These are phyloP conservation scores for Kingdonia uniflora DNA, from an alignment of 164 flowering plant genomes.

Conservation along the genomic window DNA sequence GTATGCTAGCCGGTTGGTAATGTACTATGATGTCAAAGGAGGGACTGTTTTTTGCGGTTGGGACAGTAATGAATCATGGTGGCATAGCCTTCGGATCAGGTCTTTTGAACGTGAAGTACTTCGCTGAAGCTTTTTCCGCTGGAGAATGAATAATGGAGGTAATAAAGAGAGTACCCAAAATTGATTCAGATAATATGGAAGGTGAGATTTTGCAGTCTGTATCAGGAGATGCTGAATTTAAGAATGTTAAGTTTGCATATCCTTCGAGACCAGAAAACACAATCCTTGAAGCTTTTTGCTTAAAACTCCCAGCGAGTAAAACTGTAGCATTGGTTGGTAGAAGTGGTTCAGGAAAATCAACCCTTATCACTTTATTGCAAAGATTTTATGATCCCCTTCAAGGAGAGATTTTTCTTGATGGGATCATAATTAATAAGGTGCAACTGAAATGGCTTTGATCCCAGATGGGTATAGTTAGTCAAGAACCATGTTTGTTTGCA, in stretches of 20 bases:
- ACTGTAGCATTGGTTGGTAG: slow-evolving; percentile 1
- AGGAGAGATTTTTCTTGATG: slow-evolving; percentile 2
- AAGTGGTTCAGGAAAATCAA: slow-evolving; percentile 6
- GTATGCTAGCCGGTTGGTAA: slow-evolving; percentile 3
- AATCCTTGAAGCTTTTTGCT: background rate
- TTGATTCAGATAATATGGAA: background rate
- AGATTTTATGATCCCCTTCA: background rate
- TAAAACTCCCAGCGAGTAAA: background rate
- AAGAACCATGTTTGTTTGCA: slow-evolving; percentile 1
- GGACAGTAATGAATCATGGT: background rate
- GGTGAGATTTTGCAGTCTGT: background rate
- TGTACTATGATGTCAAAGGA: background rate
- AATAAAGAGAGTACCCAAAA: background rate
- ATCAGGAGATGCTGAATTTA: slow-evolving; percentile 1
- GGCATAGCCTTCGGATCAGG: background rate
- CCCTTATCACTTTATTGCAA: background rate
- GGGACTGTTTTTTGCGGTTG: slow-evolving; percentile 3
- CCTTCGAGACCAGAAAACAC: background rate
- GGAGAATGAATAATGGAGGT: slow-evolving; percentile 5
- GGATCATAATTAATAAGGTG: background rate
- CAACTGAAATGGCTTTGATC: slow-evolving; percentile 5
- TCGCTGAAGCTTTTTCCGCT: background rate
- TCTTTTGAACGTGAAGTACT: background rate
- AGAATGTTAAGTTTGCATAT: background rate
- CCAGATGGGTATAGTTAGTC: slow-evolving; percentile 1